phyloP scores from a whole-genome alignment of 805 yeast genomes.

The Myxozyma melibiosi region DNA sequence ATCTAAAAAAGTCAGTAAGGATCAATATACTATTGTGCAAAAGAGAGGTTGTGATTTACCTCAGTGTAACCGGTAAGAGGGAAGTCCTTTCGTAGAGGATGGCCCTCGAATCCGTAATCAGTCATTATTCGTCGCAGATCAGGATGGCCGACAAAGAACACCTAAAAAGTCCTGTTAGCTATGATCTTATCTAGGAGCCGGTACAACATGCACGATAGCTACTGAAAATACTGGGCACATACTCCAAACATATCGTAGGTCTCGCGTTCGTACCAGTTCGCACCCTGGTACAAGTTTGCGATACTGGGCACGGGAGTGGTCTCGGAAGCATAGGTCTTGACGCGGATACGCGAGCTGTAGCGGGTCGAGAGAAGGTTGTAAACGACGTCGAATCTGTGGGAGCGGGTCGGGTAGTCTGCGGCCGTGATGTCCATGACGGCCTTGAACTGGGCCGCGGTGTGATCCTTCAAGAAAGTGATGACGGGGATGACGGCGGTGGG shows the following conservation, averaged over 20 bases:
- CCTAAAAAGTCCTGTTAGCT: background rate
- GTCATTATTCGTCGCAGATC: constrained; percentile 88
- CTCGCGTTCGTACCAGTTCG: constrained; percentile 91
- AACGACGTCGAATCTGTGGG: constrained; percentile 83
- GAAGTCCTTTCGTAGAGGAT: constrained; percentile 88
- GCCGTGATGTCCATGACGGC: constrained; percentile 80
- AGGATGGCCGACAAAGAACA: constrained; percentile 86
- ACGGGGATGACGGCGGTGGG: constrained; percentile 77
- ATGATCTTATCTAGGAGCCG: background rate
- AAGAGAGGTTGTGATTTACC: background rate
- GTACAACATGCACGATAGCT: background rate
- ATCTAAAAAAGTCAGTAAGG: constrained; percentile 44
- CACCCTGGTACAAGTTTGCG: constrained; percentile 72
- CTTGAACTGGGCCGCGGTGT: constrained; percentile 79
- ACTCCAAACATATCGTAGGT: constrained; percentile 82
- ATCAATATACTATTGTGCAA: background rate
- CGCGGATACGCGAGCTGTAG: constrained; percentile 83
- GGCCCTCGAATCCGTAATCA: constrained; percentile 91
- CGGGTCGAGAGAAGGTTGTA: constrained; percentile 79
- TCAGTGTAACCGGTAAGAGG: constrained; percentile 92
- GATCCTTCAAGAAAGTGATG: constrained; percentile 68
- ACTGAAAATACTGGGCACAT: constrained; percentile 1
- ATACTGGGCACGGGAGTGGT: constrained; percentile 78
- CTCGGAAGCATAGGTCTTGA: constrained; percentile 86
- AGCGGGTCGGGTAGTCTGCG: constrained; percentile 81